These are phyloP conservation scores for Solanum chacoense DNA, from an alignment of 305 asterid genomes.

Conservation along the genomic window DNA sequence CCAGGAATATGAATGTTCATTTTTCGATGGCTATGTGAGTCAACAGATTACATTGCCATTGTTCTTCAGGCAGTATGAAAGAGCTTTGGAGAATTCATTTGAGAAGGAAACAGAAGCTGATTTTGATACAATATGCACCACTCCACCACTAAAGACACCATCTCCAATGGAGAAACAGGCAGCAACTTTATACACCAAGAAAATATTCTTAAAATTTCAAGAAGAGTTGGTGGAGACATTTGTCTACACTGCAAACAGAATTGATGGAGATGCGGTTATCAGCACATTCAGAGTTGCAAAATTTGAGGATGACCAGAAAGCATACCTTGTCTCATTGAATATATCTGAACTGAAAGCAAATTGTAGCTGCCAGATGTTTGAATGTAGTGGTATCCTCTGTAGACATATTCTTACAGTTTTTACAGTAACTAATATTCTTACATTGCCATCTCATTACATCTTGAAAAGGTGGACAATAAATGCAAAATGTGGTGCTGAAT, in stretches of 20 bases:
- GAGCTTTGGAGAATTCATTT: constrained; percentile 69
- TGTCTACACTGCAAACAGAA: constrained; percentile 76
- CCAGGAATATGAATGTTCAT: constrained; percentile 45
- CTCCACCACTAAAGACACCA: constrained; percentile 61
- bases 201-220: constrained; percentile 62
- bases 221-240: constrained; percentile 86
- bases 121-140: constrained; percentile 51
- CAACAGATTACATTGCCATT: constrained; percentile 69
- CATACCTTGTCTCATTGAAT: constrained; percentile 51
- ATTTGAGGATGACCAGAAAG: constrained; percentile 64
- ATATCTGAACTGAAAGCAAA: constrained; percentile 52
- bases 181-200: constrained; percentile 57
- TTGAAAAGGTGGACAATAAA: constrained; percentile 80
- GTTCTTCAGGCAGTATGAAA: constrained; percentile 85
- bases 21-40: constrained; percentile 72
- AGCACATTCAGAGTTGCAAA: constrained; percentile 79
- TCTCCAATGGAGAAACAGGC: constrained; percentile 94
- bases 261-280: constrained; percentile 51
- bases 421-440: constrained; percentile 76
- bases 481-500: constrained; percentile 36
- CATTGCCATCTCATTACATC: constrained; percentile 68
- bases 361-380: constrained; percentile 85
- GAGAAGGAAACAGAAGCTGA: constrained; percentile 83
- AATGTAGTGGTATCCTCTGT: constrained; percentile 69
- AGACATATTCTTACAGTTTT: constrained; percentile 82